Evolutionary conservation across 768 basidiomycete species (phyloP).

Genomic region (Tremella mesenterica): DNA sequence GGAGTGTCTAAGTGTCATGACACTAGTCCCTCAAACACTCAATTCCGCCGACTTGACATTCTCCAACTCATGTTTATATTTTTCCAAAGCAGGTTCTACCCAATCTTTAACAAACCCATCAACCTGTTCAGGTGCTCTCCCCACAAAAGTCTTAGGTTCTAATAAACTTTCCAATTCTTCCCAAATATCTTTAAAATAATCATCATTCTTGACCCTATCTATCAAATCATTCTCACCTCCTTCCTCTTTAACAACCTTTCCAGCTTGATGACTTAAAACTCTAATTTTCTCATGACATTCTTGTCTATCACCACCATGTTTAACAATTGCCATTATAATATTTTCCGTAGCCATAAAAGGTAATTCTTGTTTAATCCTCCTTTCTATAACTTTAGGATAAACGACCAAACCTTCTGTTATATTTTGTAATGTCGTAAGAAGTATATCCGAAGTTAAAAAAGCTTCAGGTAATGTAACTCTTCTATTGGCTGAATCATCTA

Average conservation of each 20-base stretch:
- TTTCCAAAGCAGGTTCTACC: conserved; percentile 68
- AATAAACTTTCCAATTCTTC: conserved; percentile 66
- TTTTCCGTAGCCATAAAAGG: conserved; percentile 99
- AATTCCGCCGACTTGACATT: conserved; percentile 46
- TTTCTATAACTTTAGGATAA: conserved; percentile 88
- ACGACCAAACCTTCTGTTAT: conserved; percentile 98
- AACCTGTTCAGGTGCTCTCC: conserved; percentile 90
- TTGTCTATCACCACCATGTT: conserved; percentile 83
- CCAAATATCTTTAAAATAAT: conserved; percentile 87
- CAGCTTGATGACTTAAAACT: conserved; percentile 90
- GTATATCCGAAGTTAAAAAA: conserved; percentile 92
- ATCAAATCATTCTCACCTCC: conserved; percentile 95
- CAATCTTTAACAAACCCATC: conserved; percentile 76
- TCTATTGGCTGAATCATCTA: conserved; percentile 97
- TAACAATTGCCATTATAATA: conserved; percentile 97
- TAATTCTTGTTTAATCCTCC: conserved; percentile 84
- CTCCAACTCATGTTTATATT: conserved; percentile 44
- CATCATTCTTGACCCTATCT: conserved; percentile 65
- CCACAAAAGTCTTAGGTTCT: conserved; percentile 80
- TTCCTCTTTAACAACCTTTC: conserved; percentile 83
- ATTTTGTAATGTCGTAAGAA: conserved; percentile 89
- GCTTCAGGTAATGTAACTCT: conserved; percentile 94
- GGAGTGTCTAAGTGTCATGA: neutral
- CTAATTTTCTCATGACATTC: conserved; percentile 94
- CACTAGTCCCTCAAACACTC: conserved; percentile 40